Evolutionary conservation across 129 eudicot species (phyloP), one percentile per base, ranked within the genome.

Genomic region (sunflower (Helianthus annuus)): DNA sequence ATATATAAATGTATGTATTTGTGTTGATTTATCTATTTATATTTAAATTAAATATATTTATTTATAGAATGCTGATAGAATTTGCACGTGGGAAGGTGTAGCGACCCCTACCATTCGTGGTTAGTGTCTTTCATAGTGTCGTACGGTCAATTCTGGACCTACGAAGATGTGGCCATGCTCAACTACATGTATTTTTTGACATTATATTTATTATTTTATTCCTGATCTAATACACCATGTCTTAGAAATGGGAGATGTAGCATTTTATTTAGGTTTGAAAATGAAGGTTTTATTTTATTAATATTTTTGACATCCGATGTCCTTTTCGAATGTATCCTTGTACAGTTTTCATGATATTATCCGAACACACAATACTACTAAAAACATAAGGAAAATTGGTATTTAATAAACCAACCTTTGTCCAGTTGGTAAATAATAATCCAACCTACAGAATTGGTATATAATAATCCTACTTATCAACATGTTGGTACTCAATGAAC

Each of bases 31-130:
- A 46, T 8, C 51, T 12, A 32, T 36, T 7, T 36, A 62, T n/a
- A 5, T 46, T 24, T 16, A 42, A n/a, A n/a, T n/a, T n/a, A n/a
- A n/a, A n/a, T 40, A 40, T 40, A 40, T 40, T 5, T 42, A 7
- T 42, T 7, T 9, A 42, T 6, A 6, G 8, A 9, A 32, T 32
- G 36, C 36, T 6, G 22, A 38, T 15, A 12, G 52, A 70, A 55
- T 19, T 19, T 56, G 66, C 66, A 70, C 75, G 75, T 70, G 53
- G 66, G 75, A 55, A 11, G 54, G 65, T 69, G 51, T 51, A 40
- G 24, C 14, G 66, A 40, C 75, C 66, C 75, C 66, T 70, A 70
- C 75, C 75, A 70, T 55, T 56, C 75, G 75, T 70, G 75, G 75
- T 40, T 70, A n/a, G 40, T 56, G 66, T 70, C 75, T 40, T 19